A percentile compares a stretch with the other conserved stretches of the same genome.
These are phyloP conservation scores for Anastatica hierochuntica DNA, from an alignment of 345 rosid genomes.

Conservation along the genomic window DNA sequence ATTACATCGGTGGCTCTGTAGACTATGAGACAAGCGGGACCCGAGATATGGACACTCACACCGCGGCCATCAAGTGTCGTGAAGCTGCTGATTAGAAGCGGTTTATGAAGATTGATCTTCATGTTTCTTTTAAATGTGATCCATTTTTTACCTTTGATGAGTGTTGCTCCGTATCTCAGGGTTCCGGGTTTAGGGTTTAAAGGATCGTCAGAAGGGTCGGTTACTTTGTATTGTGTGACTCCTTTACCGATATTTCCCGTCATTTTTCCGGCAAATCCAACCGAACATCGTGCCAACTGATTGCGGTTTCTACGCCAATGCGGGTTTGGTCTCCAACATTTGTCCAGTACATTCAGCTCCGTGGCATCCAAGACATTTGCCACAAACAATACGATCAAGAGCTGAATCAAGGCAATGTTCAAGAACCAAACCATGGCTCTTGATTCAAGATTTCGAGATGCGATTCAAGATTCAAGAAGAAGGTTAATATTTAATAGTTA, in stretches of 20 bases:
- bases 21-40: slow-evolving; percentile 49
- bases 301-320: slow-evolving; percentile 41
- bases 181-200: slow-evolving; percentile 57
- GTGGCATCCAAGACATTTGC: slow-evolving; percentile 17
- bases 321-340: slow-evolving; percentile 52
- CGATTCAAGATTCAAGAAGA: slow-evolving; percentile 14
- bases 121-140: slow-evolving; percentile 59
- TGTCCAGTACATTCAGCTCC: slow-evolving; percentile 53
- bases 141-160: slow-evolving; percentile 49
- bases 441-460: too few relatives aligned
- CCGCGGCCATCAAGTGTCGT: slow-evolving; percentile 70
- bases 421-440: slow-evolving; percentile 19
- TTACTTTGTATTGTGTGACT: slow-evolving; percentile 37
- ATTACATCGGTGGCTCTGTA: slow-evolving; percentile 52
- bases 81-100: slow-evolving; percentile 56
- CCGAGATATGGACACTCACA: slow-evolving; percentile 40
- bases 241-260: slow-evolving; percentile 42
- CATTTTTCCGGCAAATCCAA: slow-evolving; percentile 69
- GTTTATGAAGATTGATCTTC: slow-evolving; percentile 42
- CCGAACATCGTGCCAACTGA: slow-evolving; percentile 46
- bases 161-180: slow-evolving; percentile 52
- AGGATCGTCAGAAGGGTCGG: slow-evolving; percentile 56
- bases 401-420: not conserved
- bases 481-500: too few relatives aligned
- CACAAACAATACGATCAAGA: slow-evolving; percentile 9